Base-by-base conservation (phyloP, 306 rosid species). In the Sicyos baderoa region DNA sequence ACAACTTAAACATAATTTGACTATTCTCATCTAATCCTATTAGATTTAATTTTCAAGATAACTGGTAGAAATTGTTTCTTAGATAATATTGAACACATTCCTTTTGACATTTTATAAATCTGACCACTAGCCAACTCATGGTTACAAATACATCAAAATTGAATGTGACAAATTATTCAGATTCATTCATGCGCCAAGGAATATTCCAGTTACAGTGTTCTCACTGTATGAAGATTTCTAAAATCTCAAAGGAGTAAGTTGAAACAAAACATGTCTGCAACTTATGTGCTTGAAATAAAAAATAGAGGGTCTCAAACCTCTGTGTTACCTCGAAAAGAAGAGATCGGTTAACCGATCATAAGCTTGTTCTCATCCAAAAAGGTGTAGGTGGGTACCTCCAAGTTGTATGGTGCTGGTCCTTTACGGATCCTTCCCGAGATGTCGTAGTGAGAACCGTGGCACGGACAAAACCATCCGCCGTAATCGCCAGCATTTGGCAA, bases 381-480 rank as follows among this genome's bases (percentile, higher is more conserved):
- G 70, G 76, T 0, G 67, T 90, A 90, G 61, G 89, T 87, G 16
- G 96, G 95, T 72, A 90, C 95, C 85, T 87, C 96, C 79, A 90
- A 81, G 74, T 90, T 90, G 88, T 81, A 89, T 25, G 96, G 96
- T 27, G 96, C 91, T 16, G 95, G 95, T 47, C 94, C 94, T 80
- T 89, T 89, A 68, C 96, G 85, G 76, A 89, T 87, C 77, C 96
- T 82, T 35, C 96, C 94, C 23, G 94, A 89, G 61, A 89, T 61
- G 72, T 89, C 96, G 74, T 89, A 87, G 70, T 89, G 96, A 49
- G 94, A 89, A 54, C 96, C 96, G 44, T 89, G 96, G 80, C 96
- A 89, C 7, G 96, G 94, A 79, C 94, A 89, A 82, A 89, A 87
- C 96, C 96, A 89, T 42, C 96, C 96, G 12, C 91, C 96, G 58